phyloP scores from a whole-genome alignment of 108 stramenopile species.

The Epipyxis sp. region DNA sequence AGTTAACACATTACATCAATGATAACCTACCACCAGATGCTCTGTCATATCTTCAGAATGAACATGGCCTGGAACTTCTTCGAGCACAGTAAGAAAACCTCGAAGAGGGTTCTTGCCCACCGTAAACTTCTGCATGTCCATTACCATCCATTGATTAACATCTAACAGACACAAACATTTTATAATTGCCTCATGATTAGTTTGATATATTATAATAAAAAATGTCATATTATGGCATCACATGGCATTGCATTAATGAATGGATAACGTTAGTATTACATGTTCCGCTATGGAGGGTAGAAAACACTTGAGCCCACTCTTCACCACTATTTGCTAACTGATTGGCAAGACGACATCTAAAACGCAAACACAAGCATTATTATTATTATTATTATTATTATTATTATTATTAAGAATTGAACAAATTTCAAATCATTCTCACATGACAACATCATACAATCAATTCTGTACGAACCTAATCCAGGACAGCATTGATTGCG shows the following conservation, averaged over 20 bases:
- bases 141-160: slow-evolving; percentile 34
- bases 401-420: too few species aligned
- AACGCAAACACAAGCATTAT: background rate
- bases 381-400: too few species aligned
- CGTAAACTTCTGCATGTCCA: slow-evolving; percentile 21
- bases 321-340: slow-evolving; percentile 8
- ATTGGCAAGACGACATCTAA: background rate
- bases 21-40: background rate
- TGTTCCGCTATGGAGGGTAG: slow-evolving; percentile 3
- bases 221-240: too few species aligned
- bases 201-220: too few species aligned
- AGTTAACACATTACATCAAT: background rate
- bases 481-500: slow-evolving; percentile 18
- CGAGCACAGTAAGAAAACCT: slow-evolving; percentile 24
- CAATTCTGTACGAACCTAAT: background rate
- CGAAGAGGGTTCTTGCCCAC: background rate
- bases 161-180: too few species aligned
- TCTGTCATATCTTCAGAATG: slow-evolving; percentile 26
- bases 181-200: too few species aligned
- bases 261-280: too few species aligned
- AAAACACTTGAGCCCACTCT: slow-evolving; percentile 10
- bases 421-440: too few species aligned
- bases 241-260: too few species aligned
- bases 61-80: slow-evolving; percentile 28
- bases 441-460: too few species aligned